Evolutionary conservation across 495 filamentous ascomycete genomes (phyloP).

Genomic region (Podospora pseudocomata): DNA sequence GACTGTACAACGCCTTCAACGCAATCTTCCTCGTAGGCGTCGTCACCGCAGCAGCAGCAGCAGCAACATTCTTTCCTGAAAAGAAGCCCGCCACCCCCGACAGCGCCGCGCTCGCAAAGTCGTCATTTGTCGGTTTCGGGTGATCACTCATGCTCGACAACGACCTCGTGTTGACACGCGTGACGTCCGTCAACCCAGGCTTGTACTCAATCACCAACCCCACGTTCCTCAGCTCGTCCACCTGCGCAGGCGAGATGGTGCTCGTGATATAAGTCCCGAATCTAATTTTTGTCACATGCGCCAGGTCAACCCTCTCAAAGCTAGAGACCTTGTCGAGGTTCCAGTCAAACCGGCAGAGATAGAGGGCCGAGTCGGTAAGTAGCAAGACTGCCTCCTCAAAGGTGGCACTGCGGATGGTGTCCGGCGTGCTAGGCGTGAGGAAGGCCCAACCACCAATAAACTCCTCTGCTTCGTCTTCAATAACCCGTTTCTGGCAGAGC

Average conservation of each 20-base stretch:
- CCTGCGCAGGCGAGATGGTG: conserved; percentile 67
- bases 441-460: conserved; percentile 83
- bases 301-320: conserved; percentile 81
- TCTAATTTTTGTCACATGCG: conserved; percentile 63
- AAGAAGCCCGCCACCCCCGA: conserved; percentile 33
- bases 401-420: conserved; percentile 63
- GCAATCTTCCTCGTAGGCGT: conserved; percentile 39
- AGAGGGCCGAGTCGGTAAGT: conserved; percentile 78
- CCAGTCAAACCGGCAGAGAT: conserved; percentile 89
- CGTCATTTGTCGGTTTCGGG: conserved; percentile 19
- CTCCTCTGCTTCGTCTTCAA: conserved; percentile 78
- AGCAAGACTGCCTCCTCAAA: conserved; percentile 84
- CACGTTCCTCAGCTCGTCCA: conserved; percentile 73
- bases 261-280: conserved; percentile 87
- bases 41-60: conserved; percentile 15
- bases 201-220: conserved; percentile 77
- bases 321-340: conserved; percentile 84
- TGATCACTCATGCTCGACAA: conserved; percentile 55
- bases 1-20: conserved; percentile 60
- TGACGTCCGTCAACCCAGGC: conserved; percentile 60
- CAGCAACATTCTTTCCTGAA: conserved; percentile 13
- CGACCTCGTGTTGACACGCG: conserved; percentile 79
- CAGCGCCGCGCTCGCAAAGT: conserved; percentile 7
- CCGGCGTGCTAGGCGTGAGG: conserved; percentile 51
- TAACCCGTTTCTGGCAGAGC: conserved; percentile 73